These are phyloP conservation scores for Phytophthora sp. DNA, from an alignment of 352 stramenopile genomes.

Conservation along the genomic window DNA sequence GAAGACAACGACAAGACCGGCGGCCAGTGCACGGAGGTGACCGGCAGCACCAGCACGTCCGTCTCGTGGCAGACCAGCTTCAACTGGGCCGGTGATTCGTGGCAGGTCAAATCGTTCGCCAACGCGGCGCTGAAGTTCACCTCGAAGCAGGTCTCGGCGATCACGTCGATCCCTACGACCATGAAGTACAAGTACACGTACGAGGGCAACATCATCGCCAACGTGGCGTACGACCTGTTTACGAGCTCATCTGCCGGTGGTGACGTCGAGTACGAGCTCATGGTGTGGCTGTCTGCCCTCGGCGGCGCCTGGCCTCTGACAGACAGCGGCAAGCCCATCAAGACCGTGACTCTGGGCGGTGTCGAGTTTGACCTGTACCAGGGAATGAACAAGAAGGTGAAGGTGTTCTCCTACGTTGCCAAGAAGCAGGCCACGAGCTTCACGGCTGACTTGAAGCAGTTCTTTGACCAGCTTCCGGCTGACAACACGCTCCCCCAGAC, in stretches of 20 bases:
- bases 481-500: constrained; percentile 29
- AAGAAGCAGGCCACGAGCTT: constrained; percentile 25
- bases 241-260: constrained; percentile 27
- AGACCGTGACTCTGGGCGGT: constrained; percentile 24
- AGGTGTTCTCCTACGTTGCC: constrained; percentile 45
- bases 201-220: constrained; percentile 41
- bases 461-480: constrained; percentile 32
- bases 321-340: constrained; percentile 28
- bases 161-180: constrained; percentile 42
- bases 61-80: constrained; percentile 47
- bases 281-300: constrained; percentile 46
- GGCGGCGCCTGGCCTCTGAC: constrained; percentile 38
- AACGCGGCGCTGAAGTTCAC: constrained; percentile 47
- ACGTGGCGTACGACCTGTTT: constrained; percentile 52
- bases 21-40: constrained; percentile 45
- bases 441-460: constrained; percentile 35
- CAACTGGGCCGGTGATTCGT: constrained; percentile 37
- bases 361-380: constrained; percentile 38
- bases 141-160: constrained; percentile 30
- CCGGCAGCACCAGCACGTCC: constrained; percentile 25
- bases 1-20: constrained; percentile 33
- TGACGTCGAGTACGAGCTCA: constrained; percentile 43
- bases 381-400: constrained; percentile 41
- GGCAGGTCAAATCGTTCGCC: constrained; percentile 55
- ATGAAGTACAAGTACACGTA: constrained; percentile 48